phyloP scores from a whole-genome alignment of 2,329 filamentous ascomycete genomes.

The Didymella sp. region DNA sequence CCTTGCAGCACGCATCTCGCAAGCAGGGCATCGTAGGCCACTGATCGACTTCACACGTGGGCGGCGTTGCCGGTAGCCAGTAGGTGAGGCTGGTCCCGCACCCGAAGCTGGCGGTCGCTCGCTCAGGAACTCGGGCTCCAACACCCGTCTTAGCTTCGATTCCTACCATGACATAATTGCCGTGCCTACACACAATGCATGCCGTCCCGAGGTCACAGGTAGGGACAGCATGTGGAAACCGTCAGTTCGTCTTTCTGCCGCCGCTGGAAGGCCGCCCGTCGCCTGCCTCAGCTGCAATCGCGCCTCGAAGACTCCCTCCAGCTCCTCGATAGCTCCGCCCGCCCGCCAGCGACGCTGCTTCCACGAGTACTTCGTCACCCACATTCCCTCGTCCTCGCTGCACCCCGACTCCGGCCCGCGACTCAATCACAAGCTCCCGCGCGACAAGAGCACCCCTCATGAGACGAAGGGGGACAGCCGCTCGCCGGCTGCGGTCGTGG shows the following conservation, averaged over 20 bases:
- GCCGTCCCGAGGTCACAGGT: slow-evolving; percentile 28
- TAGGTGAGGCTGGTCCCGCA: slow-evolving; percentile 3
- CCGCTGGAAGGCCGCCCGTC: slow-evolving; percentile 33
- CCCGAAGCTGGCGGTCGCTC: slow-evolving; percentile 14
- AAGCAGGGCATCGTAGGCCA: not conserved
- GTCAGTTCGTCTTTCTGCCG: slow-evolving; percentile 37
- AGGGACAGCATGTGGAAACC: slow-evolving; percentile 51
- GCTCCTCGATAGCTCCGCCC: slow-evolving; percentile 21
- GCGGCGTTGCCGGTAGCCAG: not conserved
- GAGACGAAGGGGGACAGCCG: slow-evolving; percentile 51
- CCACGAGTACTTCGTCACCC: slow-evolving; percentile 97
- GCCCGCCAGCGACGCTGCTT: slow-evolving; percentile 60
- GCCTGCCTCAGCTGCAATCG: slow-evolving; percentile 24
- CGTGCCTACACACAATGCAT: slow-evolving; percentile 42
- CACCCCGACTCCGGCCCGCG: slow-evolving; percentile 79
- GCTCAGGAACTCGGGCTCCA: slow-evolving; percentile 30
- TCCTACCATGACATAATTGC: slow-evolving; percentile 42
- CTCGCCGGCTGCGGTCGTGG: slow-evolving; percentile 48
- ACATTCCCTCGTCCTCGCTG: slow-evolving; percentile 89
- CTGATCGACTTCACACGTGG: not conserved
- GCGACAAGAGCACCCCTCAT: slow-evolving; percentile 83
- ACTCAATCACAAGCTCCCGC: slow-evolving; percentile 84
- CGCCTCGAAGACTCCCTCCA: slow-evolving; percentile 7
- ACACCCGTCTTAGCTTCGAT: slow-evolving; percentile 11
- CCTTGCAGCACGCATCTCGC: not conserved